phyloP scores from a whole-genome alignment of 345 rosid genomes.

The Populus davidiana region DNA sequence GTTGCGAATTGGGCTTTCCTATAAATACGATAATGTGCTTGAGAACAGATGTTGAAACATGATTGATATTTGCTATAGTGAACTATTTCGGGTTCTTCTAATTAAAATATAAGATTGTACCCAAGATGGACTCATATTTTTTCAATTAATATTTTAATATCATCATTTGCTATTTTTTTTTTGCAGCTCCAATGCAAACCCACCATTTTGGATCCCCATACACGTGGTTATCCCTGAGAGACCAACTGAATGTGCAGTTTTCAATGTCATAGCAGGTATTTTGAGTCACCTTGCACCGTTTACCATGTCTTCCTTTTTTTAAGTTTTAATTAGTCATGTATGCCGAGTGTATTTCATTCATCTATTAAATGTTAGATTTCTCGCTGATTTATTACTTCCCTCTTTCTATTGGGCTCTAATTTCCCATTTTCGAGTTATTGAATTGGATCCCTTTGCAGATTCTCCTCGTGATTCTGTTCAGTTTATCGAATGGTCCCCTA shows the following conservation, averaged over 20 bases:
- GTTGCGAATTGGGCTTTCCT: background rate
- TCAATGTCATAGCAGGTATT: conserved; percentile 92
- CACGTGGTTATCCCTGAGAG: conserved; percentile 94
- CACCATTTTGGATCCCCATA: conserved; percentile 98
- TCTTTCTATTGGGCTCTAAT: background rate
- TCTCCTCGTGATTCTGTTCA: conserved; percentile 99
- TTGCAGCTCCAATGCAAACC: conserved; percentile 77
- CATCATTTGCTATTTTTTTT: background rate
- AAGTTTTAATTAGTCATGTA: background rate
- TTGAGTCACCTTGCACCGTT: conserved; percentile 9
- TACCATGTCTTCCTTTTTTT: background rate
- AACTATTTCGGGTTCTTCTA: background rate
- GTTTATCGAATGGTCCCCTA: conserved; percentile 96
- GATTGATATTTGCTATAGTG: background rate
- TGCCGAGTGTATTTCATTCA: background rate
- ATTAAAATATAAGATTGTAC: background rate
- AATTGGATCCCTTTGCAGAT: conserved; percentile 44
- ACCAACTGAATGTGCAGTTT: conserved; percentile 88
- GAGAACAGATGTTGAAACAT: background rate
- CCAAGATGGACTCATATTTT: background rate
- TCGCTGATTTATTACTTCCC: background rate
- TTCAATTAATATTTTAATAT: background rate
- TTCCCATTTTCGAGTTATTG: background rate
- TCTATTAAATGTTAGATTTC: background rate
- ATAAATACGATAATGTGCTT: background rate